Conservation (phyloP, 2,329 filamentous ascomycete genomes). For the Clarireedia paspali region DNA sequence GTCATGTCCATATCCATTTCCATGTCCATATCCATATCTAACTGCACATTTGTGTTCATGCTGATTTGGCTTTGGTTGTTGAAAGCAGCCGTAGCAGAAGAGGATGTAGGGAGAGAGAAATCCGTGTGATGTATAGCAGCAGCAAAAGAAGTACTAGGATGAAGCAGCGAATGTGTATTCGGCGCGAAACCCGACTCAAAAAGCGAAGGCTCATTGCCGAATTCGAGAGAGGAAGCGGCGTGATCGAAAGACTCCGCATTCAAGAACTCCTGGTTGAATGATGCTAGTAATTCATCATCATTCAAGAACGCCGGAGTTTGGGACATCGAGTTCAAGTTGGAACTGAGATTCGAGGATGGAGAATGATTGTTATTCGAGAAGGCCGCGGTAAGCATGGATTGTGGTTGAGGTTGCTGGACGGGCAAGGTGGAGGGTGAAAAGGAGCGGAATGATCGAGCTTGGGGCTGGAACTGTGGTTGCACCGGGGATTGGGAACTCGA, state of each 20-base stretch:
- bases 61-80: too few relatives aligned
- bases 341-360: not conserved
- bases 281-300: slow-evolving; percentile 18
- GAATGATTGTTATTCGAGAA: not conserved
- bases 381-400: not conserved
- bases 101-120: not conserved
- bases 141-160: not conserved
- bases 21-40: not conserved
- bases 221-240: too few relatives aligned
- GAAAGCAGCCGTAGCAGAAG: too few relatives aligned
- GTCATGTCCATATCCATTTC: slow-evolving; percentile 2
- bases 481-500: not conserved
- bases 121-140: not conserved
- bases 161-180: too few relatives aligned
- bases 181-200: too few relatives aligned
- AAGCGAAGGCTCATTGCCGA: too few relatives aligned
- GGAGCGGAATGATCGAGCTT: not conserved
- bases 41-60: slow-evolving; percentile 9
- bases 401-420: not conserved
- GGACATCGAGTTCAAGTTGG: not conserved
- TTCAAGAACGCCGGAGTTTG: slow-evolving; percentile 6
- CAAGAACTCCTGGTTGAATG: slow-evolving; percentile 15
- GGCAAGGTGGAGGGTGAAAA: not conserved
- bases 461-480: not conserved
- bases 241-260: not conserved